Percentiles rank a stretch among this genome's conserved stretches.
Evolutionary conservation across 495 filamentous ascomycete genomes (phyloP).

Genomic region (Echria macrotheca): DNA sequence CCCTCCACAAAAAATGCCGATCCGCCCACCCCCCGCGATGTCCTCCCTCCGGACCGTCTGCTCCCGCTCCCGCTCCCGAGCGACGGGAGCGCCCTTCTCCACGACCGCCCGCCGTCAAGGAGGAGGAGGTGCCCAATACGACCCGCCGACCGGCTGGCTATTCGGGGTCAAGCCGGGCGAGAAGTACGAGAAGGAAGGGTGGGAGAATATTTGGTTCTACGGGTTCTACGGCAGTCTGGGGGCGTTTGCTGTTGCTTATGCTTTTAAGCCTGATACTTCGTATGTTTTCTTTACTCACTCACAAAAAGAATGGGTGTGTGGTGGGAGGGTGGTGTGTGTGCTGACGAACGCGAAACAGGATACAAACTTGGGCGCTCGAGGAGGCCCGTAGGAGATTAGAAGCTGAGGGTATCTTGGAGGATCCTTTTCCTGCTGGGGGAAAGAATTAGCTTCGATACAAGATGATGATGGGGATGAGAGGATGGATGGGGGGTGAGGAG

Average conservation of each 20-base stretch:
- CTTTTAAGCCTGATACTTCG: constrained; percentile 98
- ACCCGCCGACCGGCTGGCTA: constrained; percentile 86
- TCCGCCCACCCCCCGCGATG: constrained; percentile 29
- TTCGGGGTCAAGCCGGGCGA: constrained; percentile 87
- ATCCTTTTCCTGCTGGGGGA: constrained; percentile 51
- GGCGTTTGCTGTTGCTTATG: constrained; percentile 74
- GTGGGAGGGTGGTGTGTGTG: neutral
- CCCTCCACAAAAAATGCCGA: constrained; percentile 20
- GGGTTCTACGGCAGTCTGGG: constrained; percentile 82
- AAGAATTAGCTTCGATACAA: constrained; percentile 30
- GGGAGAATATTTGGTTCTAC: constrained; percentile 84
- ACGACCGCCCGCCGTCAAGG: constrained; percentile 30
- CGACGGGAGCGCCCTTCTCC: constrained; percentile 25
- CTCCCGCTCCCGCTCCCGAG: constrained; percentile 10
- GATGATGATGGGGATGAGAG: neutral
- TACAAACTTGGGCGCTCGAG: constrained; percentile 98
- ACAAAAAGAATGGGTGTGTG: neutral
- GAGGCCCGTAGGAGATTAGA: constrained; percentile 91
- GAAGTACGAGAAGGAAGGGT: constrained; percentile 93
- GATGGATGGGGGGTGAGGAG: neutral
- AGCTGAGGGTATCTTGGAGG: constrained; percentile 85
- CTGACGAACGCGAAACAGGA: constrained; percentile 50
- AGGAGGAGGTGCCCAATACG: constrained; percentile 73
- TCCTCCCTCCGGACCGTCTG: constrained; percentile 18
- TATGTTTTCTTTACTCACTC: constrained; percentile 48